phyloP scores from a whole-genome alignment of 2,329 filamentous ascomycete species.

The Aspergillus pseudoviridinutans region DNA sequence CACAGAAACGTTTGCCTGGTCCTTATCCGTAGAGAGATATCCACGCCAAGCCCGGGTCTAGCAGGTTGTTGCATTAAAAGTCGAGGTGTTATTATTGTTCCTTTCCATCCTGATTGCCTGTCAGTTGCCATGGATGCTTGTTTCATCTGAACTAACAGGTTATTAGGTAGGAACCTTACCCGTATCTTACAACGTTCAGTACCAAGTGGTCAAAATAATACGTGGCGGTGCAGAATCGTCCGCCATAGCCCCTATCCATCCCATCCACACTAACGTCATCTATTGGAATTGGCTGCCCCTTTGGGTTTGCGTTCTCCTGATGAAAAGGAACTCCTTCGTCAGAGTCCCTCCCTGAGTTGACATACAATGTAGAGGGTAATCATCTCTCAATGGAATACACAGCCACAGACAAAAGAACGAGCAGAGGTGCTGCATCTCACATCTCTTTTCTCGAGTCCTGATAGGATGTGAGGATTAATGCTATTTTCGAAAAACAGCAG shows the following conservation, averaged over 20 bases:
- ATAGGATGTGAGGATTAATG: background rate
- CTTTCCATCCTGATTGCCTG: background rate
- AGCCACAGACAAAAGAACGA: background rate
- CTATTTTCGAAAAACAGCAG: background rate
- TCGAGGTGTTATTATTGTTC: background rate
- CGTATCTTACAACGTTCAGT: background rate
- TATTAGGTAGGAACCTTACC: background rate
- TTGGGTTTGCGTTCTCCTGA: background rate
- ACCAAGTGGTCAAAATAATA: conserved; percentile 1
- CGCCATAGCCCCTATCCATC: background rate
- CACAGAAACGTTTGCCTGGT: background rate
- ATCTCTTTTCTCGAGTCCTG: background rate
- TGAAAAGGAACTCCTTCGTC: background rate
- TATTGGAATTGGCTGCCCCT: background rate
- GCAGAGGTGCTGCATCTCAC: background rate
- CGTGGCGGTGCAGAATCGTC: conserved; percentile 9
- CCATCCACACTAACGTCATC: background rate
- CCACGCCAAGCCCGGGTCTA: background rate
- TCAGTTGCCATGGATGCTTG: background rate
- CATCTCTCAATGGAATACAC: background rate
- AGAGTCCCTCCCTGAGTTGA: too few species aligned
- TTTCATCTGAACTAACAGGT: background rate
- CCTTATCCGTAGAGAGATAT: background rate
- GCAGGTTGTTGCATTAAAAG: background rate
- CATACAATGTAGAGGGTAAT: background rate